These are phyloP conservation scores for Rozella allomycis DNA, from an alignment of 371 early-diverging fungal species.

Conservation along the genomic window DNA sequence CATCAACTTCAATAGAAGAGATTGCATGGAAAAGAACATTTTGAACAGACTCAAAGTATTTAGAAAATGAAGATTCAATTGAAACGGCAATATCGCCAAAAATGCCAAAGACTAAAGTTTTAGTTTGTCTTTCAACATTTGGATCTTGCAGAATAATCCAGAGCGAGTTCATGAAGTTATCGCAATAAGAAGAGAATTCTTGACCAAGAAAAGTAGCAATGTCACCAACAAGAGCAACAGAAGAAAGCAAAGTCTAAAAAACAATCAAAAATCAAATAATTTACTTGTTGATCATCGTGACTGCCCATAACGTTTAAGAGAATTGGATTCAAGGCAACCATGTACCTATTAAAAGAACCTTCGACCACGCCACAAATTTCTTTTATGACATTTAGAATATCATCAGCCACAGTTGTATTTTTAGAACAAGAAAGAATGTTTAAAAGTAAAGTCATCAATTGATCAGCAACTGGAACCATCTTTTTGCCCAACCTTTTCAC, in stretches of 20 bases:
- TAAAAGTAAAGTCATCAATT: constrained; percentile 62
- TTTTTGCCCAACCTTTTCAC: constrained; percentile 45
- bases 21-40: too few species aligned
- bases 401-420: constrained; percentile 69
- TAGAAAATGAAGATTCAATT: too few species aligned
- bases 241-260: background rate
- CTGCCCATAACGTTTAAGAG: constrained; percentile 57
- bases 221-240: constrained; percentile 84
- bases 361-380: background rate
- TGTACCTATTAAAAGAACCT: background rate
- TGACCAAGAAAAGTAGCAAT: constrained; percentile 60
- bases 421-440: constrained; percentile 34
- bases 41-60: too few species aligned
- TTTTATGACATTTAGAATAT: constrained; percentile 7
- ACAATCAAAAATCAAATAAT: background rate
- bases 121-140: too few species aligned
- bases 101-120: too few species aligned
- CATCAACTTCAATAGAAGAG: too few species aligned
- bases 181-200: constrained; percentile 44
- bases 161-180: constrained; percentile 67
- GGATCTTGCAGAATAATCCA: too few species aligned
- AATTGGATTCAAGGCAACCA: constrained; percentile 22
- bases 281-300: constrained; percentile 53
- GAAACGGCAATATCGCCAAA: too few species aligned
- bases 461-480: constrained; percentile 48